A percentile compares a stretch with the other conserved stretches of the same genome.
phyloP scores from a whole-genome alignment of 768 basidiomycete genomes.

The Trametes villosa region DNA sequence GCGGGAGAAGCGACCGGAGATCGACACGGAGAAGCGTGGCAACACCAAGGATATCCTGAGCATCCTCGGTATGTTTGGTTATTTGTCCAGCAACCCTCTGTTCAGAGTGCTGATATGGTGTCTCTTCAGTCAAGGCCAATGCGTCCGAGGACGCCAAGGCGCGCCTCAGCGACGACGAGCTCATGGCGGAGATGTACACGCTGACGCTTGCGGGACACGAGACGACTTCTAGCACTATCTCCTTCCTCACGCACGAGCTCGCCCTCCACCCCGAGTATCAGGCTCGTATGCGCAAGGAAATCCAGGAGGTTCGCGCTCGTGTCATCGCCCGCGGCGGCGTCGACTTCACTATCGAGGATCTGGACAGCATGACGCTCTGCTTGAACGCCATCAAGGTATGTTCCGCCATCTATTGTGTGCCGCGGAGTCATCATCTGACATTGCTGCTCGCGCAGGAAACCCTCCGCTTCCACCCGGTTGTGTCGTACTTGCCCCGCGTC shows the following conservation, averaged over 20 bases:
- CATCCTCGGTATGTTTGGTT: slow-evolving; percentile 17
- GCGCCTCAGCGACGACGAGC: slow-evolving; percentile 19
- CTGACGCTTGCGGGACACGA: slow-evolving; percentile 23
- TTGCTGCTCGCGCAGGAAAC: slow-evolving; percentile 21
- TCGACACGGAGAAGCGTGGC: slow-evolving; percentile 7
- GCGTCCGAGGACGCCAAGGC: slow-evolving; percentile 17
- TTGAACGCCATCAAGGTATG: slow-evolving; percentile 22
- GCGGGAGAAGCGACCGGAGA: slow-evolving; percentile 5
- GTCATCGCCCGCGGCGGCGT: slow-evolving; percentile 4
- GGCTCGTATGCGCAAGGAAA: slow-evolving; percentile 22
- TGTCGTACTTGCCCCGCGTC: slow-evolving; percentile 22
- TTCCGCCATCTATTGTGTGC: too few relatives aligned
- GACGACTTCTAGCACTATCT: slow-evolving; percentile 20
- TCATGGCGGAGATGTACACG: slow-evolving; percentile 25
- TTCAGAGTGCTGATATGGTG: background rate
- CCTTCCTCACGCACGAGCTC: slow-evolving; percentile 19
- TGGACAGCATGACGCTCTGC: slow-evolving; percentile 1
- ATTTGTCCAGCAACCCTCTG: too few relatives aligned
- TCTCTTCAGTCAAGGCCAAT: slow-evolving; percentile 23
- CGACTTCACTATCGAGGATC: slow-evolving; percentile 24
- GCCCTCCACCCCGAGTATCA: slow-evolving; percentile 18
- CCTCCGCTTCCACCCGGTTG: slow-evolving; percentile 27
- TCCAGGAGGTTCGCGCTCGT: background rate
- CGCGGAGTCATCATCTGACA: background rate
- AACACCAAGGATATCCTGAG: slow-evolving; percentile 28